Evolutionary conservation across 106 monocot species (phyloP).

Genomic region (Dendrobium huoshanense): DNA sequence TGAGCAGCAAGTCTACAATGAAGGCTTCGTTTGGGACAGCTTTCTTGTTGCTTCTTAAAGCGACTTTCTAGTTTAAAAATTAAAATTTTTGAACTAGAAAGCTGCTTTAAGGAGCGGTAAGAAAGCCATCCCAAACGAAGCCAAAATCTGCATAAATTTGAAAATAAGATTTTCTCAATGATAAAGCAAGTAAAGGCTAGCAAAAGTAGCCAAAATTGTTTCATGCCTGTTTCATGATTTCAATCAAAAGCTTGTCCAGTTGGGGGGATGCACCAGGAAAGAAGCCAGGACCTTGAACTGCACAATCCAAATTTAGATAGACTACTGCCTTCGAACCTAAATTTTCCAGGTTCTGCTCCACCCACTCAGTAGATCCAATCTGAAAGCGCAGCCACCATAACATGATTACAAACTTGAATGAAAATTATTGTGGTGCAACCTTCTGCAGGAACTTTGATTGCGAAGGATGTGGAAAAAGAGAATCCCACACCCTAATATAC

Average conservation of each 20-base stretch:
- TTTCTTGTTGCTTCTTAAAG: no score
- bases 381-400: constrained; percentile 23
- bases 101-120: no score
- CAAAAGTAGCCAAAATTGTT: not conserved
- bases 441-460: not conserved
- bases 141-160: not conserved
- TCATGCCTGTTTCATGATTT: constrained; percentile 66
- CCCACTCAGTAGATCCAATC: constrained; percentile 99
- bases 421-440: not conserved
- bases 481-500: not conserved
- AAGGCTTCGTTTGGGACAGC: not conserved
- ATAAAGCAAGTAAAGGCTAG: not conserved
- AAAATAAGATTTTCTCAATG: constrained; percentile 2
- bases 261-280: constrained; percentile 73
- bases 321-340: constrained; percentile 65
- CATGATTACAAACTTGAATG: not conserved
- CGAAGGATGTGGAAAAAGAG: not conserved
- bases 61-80: no score
- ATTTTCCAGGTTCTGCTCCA: constrained; percentile 66
- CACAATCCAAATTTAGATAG: constrained; percentile 91
- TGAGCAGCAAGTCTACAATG: not conserved
- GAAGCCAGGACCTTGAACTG: constrained; percentile 83
- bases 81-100: no score
- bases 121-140: no score
- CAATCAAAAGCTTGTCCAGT: constrained; percentile 65